Base-by-base conservation (phyloP, 768 basidiomycete species). In the Pisolithus tinctorius region DNA sequence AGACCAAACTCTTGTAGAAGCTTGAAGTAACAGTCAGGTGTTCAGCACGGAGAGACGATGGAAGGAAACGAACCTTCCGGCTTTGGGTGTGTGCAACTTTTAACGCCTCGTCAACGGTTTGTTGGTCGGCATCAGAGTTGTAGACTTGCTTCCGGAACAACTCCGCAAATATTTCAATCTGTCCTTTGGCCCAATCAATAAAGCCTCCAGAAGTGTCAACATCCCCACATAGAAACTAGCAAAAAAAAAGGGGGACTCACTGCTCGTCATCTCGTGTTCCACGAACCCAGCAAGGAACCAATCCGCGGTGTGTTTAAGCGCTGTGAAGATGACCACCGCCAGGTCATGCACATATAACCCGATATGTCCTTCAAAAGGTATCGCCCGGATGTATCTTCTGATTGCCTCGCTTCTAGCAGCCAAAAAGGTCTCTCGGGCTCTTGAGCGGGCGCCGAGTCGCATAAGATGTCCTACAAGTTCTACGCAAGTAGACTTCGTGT, bases 271-370 rank as follows among this genome's bases (percentile, higher is more conserved):
- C 57, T 93, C 85, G 63, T 96, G 93, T 68, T 97, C 96, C 67
- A 86, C 89, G 70, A 96, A 99, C 51, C 92, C 93, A 1, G 87
- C 85, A 58, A 97, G 74, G 68, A 91, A 99, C 96, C 96, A 99
- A 69, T 99, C 95, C 13, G 91, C 91, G 1, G 94, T 96, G 63
- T 98, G 92, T 65, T 96, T 94, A 65, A 99, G 88, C 1, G 90
- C 84, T 0, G 93, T 96, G 60, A 98, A 98, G 52, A 86, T 82
- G 0, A 98, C 89, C 39, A 93, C 76, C 2, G 92, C 82, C 31
- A 98, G 74, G 61, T 97, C 91, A 31, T 82, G 85, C 45, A 98
- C 78, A 60, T 95, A 98, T 45, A 85, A 76, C 3, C 78, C 80
- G 34, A 94, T 82, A 60, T 93, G 83, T 2, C 95, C 94, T 58